Evolutionary conservation across 495 filamentous ascomycete species (phyloP).

Genomic region (Lineolata rhizophorae): DNA sequence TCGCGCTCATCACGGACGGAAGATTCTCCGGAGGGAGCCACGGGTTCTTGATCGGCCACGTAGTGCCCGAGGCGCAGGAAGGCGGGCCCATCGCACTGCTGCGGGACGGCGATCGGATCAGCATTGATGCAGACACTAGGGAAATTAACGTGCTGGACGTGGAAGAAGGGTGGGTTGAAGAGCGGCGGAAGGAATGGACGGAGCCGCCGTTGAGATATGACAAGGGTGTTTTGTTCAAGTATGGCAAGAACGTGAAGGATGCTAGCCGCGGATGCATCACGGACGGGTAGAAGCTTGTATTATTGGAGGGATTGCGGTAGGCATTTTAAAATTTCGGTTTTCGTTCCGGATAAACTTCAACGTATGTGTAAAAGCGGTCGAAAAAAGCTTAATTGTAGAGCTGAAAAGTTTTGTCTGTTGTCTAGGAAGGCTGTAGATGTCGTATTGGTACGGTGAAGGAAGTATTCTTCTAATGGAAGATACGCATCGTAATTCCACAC

Average conservation of each 20-base stretch:
- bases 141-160: slow-evolving; percentile 35
- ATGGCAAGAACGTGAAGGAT: slow-evolving; percentile 42
- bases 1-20: slow-evolving; percentile 61
- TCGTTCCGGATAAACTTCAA: too few relatives aligned
- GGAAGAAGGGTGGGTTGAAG: slow-evolving; percentile 37
- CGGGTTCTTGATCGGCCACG: slow-evolving; percentile 60
- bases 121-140: slow-evolving; percentile 47
- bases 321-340: too few relatives aligned
- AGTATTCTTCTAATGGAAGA: too few relatives aligned
- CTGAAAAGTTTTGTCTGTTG: too few relatives aligned
- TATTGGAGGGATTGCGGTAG: too few relatives aligned
- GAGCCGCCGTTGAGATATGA: slow-evolving; percentile 43
- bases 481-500: too few relatives aligned
- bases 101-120: slow-evolving; percentile 42
- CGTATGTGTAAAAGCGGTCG: too few relatives aligned
- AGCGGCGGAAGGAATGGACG: slow-evolving; percentile 39
- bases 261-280: slow-evolving; percentile 68
- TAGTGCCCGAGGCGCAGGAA: slow-evolving; percentile 48
- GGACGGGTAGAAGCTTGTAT: slow-evolving; percentile 30
- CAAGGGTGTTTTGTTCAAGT: slow-evolving; percentile 60
- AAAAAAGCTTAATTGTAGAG: too few relatives aligned
- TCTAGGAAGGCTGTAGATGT: too few relatives aligned
- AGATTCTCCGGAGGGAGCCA: slow-evolving; percentile 58
- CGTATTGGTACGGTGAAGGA: too few relatives aligned
- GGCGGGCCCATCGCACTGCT: slow-evolving; percentile 50